Evolutionary conservation across 2,329 filamentous ascomycete genomes (phyloP), one percentile per base, ranked within the genome.

Genomic region (Plectosphaerella cucumerina): DNA sequence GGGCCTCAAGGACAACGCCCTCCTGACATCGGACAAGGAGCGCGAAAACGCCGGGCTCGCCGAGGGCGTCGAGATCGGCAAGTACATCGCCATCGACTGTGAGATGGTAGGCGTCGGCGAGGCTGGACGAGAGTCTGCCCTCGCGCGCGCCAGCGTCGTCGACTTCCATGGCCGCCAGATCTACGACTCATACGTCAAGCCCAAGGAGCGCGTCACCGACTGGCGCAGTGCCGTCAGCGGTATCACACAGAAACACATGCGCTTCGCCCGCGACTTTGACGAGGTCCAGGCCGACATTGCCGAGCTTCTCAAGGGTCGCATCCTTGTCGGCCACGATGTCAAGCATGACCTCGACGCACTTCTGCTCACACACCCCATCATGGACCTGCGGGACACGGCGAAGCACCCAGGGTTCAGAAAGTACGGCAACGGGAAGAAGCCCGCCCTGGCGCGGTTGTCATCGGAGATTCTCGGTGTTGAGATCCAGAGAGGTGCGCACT

Each of bases 91-190:
- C 18, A 82, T 99, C 44, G 94, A 99, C 73, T 99, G 94, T 69
- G 94, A 99, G 72, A 99, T 99, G 94, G 94, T 99, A 22, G 94
- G 93, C 45, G 83, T 95, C 12, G 89, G 87, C 0, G 81, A 82
- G 1, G 83, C 83, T 47, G 80, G 83, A 20, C 77, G 86, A 56
- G 81, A 85, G 63, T 91, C 90, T 34, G 85, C 84, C 0, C 81
- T 99, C 43, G 94, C 94, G 1, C 83, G 94, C 44, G 90, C 93
- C 50, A 96, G 89, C 63, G 74, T 96, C 15, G 92, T 97, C 59
- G 96, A 97, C 68, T 99, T 92, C 68, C 90, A 97, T 65, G 92
- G 92, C 17, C 82, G 87, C 23, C 90, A 96, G 67, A 74, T 99
- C 44, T 97, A 97, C 77, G 94, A 99, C 73, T 93, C 89, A 12